Conservation (phyloP, 345 rosid species). For the Psidium guajava region DNA sequence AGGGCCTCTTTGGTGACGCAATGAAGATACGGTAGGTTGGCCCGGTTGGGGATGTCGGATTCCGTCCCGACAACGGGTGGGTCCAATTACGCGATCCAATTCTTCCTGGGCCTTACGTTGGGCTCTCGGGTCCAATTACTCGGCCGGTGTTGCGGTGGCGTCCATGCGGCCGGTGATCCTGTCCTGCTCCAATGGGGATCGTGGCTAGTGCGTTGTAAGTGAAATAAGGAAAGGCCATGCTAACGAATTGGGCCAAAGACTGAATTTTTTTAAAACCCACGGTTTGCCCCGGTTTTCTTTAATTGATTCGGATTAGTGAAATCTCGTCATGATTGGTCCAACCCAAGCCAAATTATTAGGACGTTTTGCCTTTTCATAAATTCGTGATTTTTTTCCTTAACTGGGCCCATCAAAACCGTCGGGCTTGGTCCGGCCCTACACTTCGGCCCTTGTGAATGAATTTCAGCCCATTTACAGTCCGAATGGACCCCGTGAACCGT, state of each 20-base stretch:
- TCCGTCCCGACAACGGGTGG: not conserved
- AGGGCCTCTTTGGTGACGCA: constrained; percentile 10
- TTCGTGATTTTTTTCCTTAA: not conserved
- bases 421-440: not conserved
- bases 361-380: not conserved
- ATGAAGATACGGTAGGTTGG: constrained; percentile 12
- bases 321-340: not conserved
- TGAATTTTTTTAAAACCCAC: not conserved
- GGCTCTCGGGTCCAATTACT: constrained; percentile 1
- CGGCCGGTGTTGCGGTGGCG: constrained; percentile 17
- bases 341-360: not conserved
- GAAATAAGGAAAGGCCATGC: too few relatives aligned
- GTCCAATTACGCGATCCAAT: constrained; percentile 6
- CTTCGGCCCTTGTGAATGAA: not conserved
- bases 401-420: not conserved
- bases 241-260: not conserved
- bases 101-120: constrained; percentile 18
- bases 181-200: constrained; percentile 8
- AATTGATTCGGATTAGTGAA: not conserved
- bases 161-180: constrained; percentile 38
- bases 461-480: not conserved
- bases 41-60: not conserved
- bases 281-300: not conserved
- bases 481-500: not conserved
- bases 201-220: too few relatives aligned